Percentiles rank a stretch among this genome's conserved stretches.
These are phyloP conservation scores for Coemansia reversa DNA, from an alignment of 192 early-diverging fungal species.

Conservation along the genomic window DNA sequence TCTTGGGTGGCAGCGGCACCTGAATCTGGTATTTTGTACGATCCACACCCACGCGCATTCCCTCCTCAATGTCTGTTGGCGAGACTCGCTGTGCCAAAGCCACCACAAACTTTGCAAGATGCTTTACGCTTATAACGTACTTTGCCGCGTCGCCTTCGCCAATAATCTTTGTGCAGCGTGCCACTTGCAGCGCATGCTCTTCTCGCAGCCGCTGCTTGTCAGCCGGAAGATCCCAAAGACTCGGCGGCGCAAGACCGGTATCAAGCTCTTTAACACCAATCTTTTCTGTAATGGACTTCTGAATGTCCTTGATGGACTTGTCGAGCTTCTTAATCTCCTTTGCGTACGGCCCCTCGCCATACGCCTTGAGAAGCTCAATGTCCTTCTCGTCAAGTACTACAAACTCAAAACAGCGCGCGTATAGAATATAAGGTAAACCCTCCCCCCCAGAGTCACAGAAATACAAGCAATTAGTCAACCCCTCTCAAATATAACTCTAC, in stretches of 20 bases:
- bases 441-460: neutral
- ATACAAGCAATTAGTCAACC: neutral
- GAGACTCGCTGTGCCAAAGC: constrained; percentile 94
- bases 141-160: constrained; percentile 88
- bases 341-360: constrained; percentile 98
- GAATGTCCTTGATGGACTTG: constrained; percentile 92
- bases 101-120: constrained; percentile 99
- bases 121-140: constrained; percentile 98
- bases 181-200: constrained; percentile 87
- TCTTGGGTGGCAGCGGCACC: constrained; percentile 97
- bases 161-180: constrained; percentile 99
- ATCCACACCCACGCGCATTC: constrained; percentile 98
- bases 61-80: constrained; percentile 99
- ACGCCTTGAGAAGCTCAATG: constrained; percentile 59
- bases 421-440: neutral
- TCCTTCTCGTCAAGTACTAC: constrained; percentile 50
- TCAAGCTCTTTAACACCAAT: constrained; percentile 99
- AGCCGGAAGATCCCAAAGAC: constrained; percentile 98
- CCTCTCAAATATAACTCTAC: neutral
- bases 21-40: constrained; percentile 99
- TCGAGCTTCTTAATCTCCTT: constrained; percentile 93
- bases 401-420: neutral
- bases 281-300: constrained; percentile 98
- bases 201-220: constrained; percentile 98
- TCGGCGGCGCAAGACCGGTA: constrained; percentile 96